Percentiles rank a stretch among this genome's conserved stretches.
phyloP scores from a whole-genome alignment of 257 asterid genomes.

The Mentha longifolia region DNA sequence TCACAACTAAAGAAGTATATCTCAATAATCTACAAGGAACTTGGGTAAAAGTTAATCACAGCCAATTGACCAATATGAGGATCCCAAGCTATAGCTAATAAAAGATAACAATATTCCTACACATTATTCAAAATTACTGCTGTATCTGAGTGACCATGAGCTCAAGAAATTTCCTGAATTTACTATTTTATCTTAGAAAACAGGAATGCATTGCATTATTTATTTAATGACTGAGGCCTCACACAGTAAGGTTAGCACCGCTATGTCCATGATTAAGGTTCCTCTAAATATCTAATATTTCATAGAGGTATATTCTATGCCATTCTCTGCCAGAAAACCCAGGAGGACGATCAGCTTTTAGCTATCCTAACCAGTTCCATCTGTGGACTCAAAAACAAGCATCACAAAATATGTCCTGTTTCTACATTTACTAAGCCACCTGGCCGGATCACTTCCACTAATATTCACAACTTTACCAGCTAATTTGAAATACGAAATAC shows the following conservation, averaged over 20 bases:
- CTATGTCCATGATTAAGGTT: slow-evolving; percentile 8
- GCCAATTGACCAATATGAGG: slow-evolving; percentile 4
- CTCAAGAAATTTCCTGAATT: neutral
- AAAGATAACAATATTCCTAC: neutral
- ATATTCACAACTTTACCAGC: slow-evolving; percentile 6
- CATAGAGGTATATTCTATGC: neutral
- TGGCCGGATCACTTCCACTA: slow-evolving; percentile 11
- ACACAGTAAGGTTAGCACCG: neutral
- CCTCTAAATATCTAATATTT: neutral
- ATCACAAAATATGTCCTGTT: neutral
- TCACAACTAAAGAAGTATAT: neutral
- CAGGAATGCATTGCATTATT: neutral
- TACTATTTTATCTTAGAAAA: neutral
- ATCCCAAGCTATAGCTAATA: neutral
- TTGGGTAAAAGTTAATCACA: neutral
- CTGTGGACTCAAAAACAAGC: slow-evolving; percentile 5
- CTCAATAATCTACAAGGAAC: slow-evolving; percentile 1
- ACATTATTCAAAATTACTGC: neutral
- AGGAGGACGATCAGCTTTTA: slow-evolving; percentile 1
- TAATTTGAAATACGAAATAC: slow-evolving; percentile 10
- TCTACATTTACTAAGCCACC: slow-evolving; percentile 10
- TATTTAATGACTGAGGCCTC: neutral
- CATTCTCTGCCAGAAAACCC: neutral
- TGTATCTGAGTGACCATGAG: neutral
- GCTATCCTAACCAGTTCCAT: slow-evolving; percentile 18